Base-by-base conservation (phyloP, 192 early-diverging fungal species). In the Coemansia sp. region DNA sequence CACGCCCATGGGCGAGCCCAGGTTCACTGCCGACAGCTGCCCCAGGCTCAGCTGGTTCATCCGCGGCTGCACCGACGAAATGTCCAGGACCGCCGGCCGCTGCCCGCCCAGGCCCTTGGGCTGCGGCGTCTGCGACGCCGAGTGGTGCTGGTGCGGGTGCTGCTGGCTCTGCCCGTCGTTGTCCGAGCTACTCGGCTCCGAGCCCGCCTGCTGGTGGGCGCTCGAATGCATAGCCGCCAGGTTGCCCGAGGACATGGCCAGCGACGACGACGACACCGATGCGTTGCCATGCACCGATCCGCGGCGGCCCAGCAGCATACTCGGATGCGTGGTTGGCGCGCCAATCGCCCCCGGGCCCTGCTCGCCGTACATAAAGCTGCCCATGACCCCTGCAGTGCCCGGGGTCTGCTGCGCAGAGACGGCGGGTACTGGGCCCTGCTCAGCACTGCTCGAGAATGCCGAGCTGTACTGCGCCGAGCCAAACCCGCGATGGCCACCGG, bases 141-240 rank as follows among this genome's bases (percentile, higher is more conserved):
- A 4, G 18, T 50, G 56, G 47, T 42, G 41, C 41, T 58, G 44
- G n/a, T 27, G 36, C 46, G 26, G 35, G 32, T 48, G 44, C n/a
- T 27, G 33, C 29, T 51, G 61, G 4, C 28, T 4, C 28, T 49
- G 40, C 20, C 40, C 39, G n/a, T 69, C 47, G 31, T 47, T 23
- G 20, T 61, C 57, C 47, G 77, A 35, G 64, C 77, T 44, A 63
- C 45, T 44, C 63, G 63, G 42, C 64, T 75, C 52, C 45, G 73
- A 44, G 51, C 56, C 42, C 17, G 64, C 14, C 42, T 49, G 64
- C 31, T 38, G 48, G 31, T 47, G 56, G 2, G 21, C 38, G 17
- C 18, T 8, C n/a, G 13, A 16, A n/a, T 43, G 29, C 37, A 39
- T 32, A 8, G 31, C 32, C 13, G 36, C 10, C 35, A 44, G 14